A percentile compares a stretch with the other conserved stretches of the same genome.
Evolutionary conservation across 2,329 filamentous ascomycete genomes (phyloP).

Genomic region (Lecanoromycetidae sp.): DNA sequence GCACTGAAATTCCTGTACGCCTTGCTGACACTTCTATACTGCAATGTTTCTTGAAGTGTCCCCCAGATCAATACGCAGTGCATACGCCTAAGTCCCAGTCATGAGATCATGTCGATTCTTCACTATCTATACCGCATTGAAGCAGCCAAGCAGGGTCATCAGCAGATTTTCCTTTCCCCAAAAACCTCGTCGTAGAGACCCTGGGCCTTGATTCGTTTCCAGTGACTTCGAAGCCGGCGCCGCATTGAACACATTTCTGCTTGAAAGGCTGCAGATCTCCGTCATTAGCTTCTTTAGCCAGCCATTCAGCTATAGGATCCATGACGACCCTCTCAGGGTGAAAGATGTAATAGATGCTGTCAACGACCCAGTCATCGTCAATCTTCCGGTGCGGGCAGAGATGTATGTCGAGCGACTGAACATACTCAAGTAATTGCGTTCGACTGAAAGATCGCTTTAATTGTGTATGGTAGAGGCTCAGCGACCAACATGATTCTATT

Average conservation of each 20-base stretch:
- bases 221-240: neutral
- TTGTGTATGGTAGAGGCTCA: neutral
- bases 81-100: too few relatives aligned
- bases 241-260: neutral
- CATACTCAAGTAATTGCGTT: neutral
- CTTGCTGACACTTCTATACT: too few relatives aligned
- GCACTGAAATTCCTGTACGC: too few relatives aligned
- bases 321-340: neutral
- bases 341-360: neutral
- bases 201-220: neutral
- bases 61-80: too few relatives aligned
- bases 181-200: neutral
- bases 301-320: neutral
- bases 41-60: too few relatives aligned
- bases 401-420: neutral
- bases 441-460: too few relatives aligned
- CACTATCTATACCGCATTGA: neutral
- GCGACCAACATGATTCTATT: neutral
- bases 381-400: neutral
- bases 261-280: neutral
- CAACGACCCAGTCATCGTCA: neutral
- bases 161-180: neutral
- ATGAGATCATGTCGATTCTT: neutral
- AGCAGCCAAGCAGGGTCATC: neutral
- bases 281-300: neutral